Evolutionary conservation across 176 grass and related monocot genomes (phyloP).

Genomic region (Chloris gayana): DNA sequence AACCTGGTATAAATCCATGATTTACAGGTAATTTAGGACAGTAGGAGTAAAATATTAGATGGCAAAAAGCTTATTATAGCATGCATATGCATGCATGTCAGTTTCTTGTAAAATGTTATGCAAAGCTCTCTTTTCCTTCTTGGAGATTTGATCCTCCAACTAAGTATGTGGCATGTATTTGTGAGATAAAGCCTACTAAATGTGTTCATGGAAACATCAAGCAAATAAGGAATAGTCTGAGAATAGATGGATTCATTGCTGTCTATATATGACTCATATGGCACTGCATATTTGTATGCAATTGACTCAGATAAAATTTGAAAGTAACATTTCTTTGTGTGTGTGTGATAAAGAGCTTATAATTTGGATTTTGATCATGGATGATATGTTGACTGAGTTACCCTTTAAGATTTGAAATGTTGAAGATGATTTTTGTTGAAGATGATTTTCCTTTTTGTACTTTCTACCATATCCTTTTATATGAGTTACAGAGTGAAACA

Average conservation of each 20-base stretch:
- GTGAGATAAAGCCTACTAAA: conserved; percentile 1
- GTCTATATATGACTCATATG: conserved; percentile 13
- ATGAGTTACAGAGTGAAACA: neutral
- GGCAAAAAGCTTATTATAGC: neutral
- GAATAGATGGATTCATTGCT: neutral
- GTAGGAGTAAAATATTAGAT: neutral
- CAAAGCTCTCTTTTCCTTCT: neutral
- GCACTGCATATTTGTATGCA: neutral
- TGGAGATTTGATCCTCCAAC: conserved; percentile 9
- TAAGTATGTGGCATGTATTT: neutral
- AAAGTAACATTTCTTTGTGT: neutral
- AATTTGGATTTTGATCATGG: neutral
- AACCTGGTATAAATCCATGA: too few species aligned
- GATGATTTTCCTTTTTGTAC: conserved; percentile 12
- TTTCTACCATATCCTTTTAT: neutral
- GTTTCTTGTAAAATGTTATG: conserved; percentile 10
- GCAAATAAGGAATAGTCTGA: conserved; percentile 11
- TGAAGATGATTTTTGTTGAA: conserved; percentile 27
- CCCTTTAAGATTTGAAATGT: conserved; percentile 6
- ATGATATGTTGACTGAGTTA: neutral
- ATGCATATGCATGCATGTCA: neutral
- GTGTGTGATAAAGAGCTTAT: conserved; percentile 6
- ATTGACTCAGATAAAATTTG: neutral
- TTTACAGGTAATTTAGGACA: too few species aligned
- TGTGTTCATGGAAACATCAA: conserved; percentile 4